A percentile compares a stretch with the other conserved stretches of the same genome.
These are phyloP conservation scores for Leptomonas pyrrhocoris DNA, from an alignment of 208 protist species.

Conservation along the genomic window DNA sequence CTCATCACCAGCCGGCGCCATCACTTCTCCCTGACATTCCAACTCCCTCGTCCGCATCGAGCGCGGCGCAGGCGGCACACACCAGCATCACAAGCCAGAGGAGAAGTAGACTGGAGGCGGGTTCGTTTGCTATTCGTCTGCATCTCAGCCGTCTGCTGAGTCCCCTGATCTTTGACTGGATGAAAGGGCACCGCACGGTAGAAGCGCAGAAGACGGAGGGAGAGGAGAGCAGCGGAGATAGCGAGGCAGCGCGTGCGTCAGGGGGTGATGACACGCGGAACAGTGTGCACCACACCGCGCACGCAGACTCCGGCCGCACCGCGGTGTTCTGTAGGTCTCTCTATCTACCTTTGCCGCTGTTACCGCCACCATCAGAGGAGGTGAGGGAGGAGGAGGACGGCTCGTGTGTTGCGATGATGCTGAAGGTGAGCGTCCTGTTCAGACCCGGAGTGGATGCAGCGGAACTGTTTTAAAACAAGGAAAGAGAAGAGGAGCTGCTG, in stretches of 20 bases:
- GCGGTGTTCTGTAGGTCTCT: conserved; percentile 12
- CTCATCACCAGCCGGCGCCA: not conserved
- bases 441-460: conserved; percentile 14
- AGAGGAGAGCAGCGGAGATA: not conserved
- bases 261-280: not conserved
- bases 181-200: not conserved
- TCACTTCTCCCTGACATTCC: not conserved
- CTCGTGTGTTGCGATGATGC: conserved; percentile 9
- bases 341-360: not conserved
- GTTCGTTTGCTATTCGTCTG: conserved; percentile 2
- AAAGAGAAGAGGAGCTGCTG: too few relatives aligned
- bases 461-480: conserved; percentile 14
- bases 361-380: not conserved
- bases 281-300: too few relatives aligned
- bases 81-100: not conserved
- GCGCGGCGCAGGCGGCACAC: not conserved
- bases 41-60: not conserved
- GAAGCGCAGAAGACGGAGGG: not conserved
- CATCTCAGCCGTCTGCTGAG: conserved; percentile 22
- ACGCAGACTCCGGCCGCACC: not conserved
- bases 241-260: not conserved
- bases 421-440: conserved; percentile 22
- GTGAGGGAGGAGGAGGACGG: not conserved
- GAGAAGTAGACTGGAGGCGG: not conserved
- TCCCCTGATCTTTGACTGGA: conserved; percentile 11